Evolutionary conservation across 2,329 filamentous ascomycete genomes (phyloP).

Genomic region (Orbilia quercus): DNA sequence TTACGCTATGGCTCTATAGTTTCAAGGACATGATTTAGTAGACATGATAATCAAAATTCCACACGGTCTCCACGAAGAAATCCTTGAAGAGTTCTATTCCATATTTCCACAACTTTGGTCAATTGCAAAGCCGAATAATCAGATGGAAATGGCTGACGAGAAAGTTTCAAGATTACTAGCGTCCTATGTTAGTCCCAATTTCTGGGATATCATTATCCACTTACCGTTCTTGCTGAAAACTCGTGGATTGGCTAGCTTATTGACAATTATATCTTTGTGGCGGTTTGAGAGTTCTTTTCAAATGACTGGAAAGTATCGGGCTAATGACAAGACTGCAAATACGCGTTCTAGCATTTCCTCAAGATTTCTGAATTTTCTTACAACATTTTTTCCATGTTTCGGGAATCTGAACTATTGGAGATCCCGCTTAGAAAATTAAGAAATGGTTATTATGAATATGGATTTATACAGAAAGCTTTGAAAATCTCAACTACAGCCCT

Average conservation of each 20-base stretch:
- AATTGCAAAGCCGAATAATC: background rate
- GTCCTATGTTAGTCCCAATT: background rate
- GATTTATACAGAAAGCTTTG: too few relatives aligned
- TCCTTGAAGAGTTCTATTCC: background rate
- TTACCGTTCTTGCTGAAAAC: background rate
- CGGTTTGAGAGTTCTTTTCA: too few relatives aligned
- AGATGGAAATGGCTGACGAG: background rate
- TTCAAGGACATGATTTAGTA: background rate
- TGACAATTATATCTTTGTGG: background rate
- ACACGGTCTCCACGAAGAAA: background rate
- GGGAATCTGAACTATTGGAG: too few relatives aligned
- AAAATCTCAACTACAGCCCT: too few relatives aligned
- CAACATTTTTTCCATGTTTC: too few relatives aligned
- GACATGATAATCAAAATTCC: background rate
- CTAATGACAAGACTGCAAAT: too few relatives aligned
- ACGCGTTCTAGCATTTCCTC: too few relatives aligned
- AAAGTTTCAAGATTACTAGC: background rate
- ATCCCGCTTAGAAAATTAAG: too few relatives aligned
- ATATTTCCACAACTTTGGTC: background rate
- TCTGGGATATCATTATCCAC: background rate
- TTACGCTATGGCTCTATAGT: constrained; percentile 2
- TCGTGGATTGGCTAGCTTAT: background rate
- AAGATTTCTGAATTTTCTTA: too few relatives aligned
- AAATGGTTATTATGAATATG: too few relatives aligned
- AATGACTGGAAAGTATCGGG: too few relatives aligned